A percentile compares a stretch with the other conserved stretches of the same genome.
Conservation (phyloP, 2,329 filamentous ascomycete genomes). For the Ophiostoma novo-ulmi region DNA sequence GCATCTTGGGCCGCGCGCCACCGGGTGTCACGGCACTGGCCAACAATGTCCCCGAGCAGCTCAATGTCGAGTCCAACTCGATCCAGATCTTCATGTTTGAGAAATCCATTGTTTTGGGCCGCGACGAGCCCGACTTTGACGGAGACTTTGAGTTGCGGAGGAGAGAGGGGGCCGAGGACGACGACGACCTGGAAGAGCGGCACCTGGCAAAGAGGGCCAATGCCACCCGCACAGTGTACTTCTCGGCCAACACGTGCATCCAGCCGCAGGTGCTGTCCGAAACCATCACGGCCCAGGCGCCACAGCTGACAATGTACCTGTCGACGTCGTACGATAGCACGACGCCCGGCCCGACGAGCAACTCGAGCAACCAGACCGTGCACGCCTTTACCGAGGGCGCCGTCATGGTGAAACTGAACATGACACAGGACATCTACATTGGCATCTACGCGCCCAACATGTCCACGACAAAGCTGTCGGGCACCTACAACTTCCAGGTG, state of each 20-base stretch:
- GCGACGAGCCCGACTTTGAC: conserved; percentile 30
- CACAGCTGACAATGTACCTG: conserved; percentile 73
- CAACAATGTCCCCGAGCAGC: conserved; percentile 60
- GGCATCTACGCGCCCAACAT: conserved; percentile 66
- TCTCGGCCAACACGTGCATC: conserved; percentile 80
- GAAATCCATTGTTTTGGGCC: conserved; percentile 48
- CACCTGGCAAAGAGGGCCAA: conserved; percentile 26
- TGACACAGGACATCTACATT: conserved; percentile 67
- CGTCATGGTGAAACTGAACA: conserved; percentile 57
- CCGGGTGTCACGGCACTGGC: conserved; percentile 45
- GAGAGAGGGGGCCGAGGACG: conserved; percentile 23
- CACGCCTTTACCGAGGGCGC: conserved; percentile 62
- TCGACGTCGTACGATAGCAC: conserved; percentile 61
- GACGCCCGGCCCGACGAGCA: conserved; percentile 57
- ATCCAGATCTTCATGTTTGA: conserved; percentile 62
- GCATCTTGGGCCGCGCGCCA: conserved; percentile 58
- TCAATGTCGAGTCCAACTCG: conserved; percentile 58
- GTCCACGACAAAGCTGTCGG: conserved; percentile 51
- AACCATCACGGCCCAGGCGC: conserved; percentile 46
- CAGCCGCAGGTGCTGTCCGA: conserved; percentile 58
- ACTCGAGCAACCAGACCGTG: conserved; percentile 42
- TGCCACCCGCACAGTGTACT: conserved; percentile 55
- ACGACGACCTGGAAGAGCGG: conserved; percentile 10
- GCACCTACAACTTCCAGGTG: conserved; percentile 73
- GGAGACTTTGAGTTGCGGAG: conserved; percentile 29